Base-by-base conservation (phyloP, 176 grass and related monocot genomes). In the Ensete ventricosum region DNA sequence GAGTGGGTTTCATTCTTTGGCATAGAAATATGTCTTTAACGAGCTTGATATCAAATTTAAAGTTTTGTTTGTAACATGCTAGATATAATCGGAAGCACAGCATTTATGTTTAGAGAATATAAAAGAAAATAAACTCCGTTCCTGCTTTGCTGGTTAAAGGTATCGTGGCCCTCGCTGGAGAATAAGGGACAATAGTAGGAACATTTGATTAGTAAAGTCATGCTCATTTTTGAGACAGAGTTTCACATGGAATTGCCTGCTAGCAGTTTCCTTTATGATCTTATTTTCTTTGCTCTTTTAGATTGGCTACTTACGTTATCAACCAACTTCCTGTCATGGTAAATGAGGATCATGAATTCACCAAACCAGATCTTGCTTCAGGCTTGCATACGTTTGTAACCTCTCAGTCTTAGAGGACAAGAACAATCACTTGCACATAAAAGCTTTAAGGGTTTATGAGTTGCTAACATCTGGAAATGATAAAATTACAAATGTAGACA, bases 301-400 rank as follows among this genome's bases (percentile, higher is more conserved):
- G 4, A 16, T 16, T 12, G 82, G 82, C 16, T 73, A 73, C 19
- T 73, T 71, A 12, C 64, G 25, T 25, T 63, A 75, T 9, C 82
- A 75, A 1, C 11, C 49, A 13, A 48, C 19, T 24, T 67, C 79
- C 43, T 62, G 57, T 17, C 57, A 6, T 43, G 34, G 34, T 43
- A 43, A 43, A 43, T 43, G 34, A 43, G 5, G 34, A 0, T 6
- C 4, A 43, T 43, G 34, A 43, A 43, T 43, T 43, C 34, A 43
- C 3, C 34, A 43, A 43, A 6, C 4, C 34, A 43, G 4, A 43
- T 43, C 34, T 6, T 43, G 34, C 34, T 43, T 43, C 4, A 43
- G 34, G 34, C 5, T 43, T 43, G 34, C 34, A 43, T 43, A 6
- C 34, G 34, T 43, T 43, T 43, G 34, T 43, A 43, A 6, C 0